A percentile compares a stretch with the other conserved stretches of the same genome.
Conservation (phyloP, 768 basidiomycete species). For the Lyophyllum decastes region DNA sequence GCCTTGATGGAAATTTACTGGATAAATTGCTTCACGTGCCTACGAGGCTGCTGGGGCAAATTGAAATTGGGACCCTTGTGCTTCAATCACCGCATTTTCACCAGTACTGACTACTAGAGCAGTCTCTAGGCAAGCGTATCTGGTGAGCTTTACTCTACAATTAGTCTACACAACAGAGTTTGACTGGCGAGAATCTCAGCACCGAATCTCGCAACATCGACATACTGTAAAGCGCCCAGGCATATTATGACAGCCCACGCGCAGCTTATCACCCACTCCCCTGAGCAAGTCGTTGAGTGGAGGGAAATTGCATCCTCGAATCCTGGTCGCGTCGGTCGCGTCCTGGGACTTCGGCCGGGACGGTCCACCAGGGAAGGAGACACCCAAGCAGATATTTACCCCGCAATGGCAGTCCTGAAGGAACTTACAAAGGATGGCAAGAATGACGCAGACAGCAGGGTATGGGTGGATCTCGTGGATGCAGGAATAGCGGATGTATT, state of each 20-base stretch:
- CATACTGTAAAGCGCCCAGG: too few species aligned
- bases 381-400: slow-evolving; percentile 5
- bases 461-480: slow-evolving; percentile 4
- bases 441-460: background rate
- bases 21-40: too few species aligned
- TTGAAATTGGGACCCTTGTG: too few species aligned
- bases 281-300: slow-evolving; percentile 10
- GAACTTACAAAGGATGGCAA: background rate
- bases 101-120: too few species aligned
- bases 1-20: too few species aligned
- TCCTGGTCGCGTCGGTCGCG: slow-evolving; percentile 4
- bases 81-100: too few species aligned
- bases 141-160: too few species aligned
- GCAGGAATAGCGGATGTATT: slow-evolving; percentile 5
- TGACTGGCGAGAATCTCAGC: too few species aligned
- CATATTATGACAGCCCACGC: background rate
- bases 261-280: slow-evolving; percentile 7
- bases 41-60: too few species aligned
- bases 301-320: slow-evolving; percentile 1
- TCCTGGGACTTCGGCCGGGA: slow-evolving; percentile 2
- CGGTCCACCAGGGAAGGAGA: slow-evolving; percentile 6
- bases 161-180: too few species aligned
- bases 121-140: too few species aligned
- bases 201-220: too few species aligned
- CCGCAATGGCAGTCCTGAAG: slow-evolving; percentile 1